phyloP scores from a whole-genome alignment of 495 filamentous ascomycete species.

The Penicillium paradoxum region DNA sequence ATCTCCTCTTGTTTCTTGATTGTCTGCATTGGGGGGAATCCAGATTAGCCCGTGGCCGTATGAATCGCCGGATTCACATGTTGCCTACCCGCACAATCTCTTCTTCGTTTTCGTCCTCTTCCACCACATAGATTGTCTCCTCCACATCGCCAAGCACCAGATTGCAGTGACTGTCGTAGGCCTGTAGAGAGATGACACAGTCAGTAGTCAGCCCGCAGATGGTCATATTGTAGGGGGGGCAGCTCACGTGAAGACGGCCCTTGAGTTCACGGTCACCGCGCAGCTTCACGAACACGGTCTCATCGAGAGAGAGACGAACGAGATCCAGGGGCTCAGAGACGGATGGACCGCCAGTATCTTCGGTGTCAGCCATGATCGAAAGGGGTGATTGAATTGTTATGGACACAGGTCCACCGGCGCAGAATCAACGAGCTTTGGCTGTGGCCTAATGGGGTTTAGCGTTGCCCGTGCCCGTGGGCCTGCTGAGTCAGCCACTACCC shows the following conservation, averaged over 20 bases:
- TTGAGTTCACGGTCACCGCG: constrained; percentile 93
- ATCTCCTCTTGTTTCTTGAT: constrained; percentile 96
- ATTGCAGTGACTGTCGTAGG: constrained; percentile 98
- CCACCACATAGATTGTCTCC: constrained; percentile 89
- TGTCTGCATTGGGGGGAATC: constrained; percentile 51
- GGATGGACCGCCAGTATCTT: constrained; percentile 54
- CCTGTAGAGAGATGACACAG: constrained; percentile 48
- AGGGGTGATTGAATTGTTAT: constrained; percentile 1
- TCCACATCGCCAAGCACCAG: constrained; percentile 95
- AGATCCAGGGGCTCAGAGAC: constrained; percentile 90
- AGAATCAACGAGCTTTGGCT: constrained; percentile 19
- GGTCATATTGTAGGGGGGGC: not conserved
- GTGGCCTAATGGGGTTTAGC: constrained; percentile 20
- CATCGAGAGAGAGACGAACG: constrained; percentile 87
- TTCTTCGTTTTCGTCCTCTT: constrained; percentile 79
- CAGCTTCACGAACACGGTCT: constrained; percentile 95
- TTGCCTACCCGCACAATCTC: constrained; percentile 60
- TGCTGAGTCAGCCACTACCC: constrained; percentile 23
- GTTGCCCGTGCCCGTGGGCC: not conserved
- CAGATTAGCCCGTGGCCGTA: constrained; percentile 10
- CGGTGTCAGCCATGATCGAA: constrained; percentile 63
- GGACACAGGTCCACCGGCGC: constrained; percentile 5
- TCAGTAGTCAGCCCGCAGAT: constrained; percentile 8
- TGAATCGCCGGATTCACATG: not conserved
- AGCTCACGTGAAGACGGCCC: constrained; percentile 82